phyloP scores from a whole-genome alignment of 108 stramenopile genomes.

The Fragilaria crotonensis region DNA sequence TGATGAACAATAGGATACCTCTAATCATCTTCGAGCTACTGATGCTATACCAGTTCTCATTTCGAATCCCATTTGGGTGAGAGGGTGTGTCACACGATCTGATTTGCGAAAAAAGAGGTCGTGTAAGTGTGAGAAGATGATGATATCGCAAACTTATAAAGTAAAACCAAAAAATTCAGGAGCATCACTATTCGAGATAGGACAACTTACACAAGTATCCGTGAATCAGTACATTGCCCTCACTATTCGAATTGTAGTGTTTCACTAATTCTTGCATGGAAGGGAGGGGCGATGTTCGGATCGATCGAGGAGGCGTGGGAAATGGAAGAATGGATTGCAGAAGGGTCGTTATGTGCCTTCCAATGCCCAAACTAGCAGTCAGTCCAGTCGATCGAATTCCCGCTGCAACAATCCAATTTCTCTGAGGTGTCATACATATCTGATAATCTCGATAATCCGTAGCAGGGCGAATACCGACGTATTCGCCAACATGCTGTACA shows the following conservation, averaged over 20 bases:
- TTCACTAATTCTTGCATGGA: slow-evolving; percentile 30
- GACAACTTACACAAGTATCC: slow-evolving; percentile 22
- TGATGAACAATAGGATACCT: too few relatives aligned
- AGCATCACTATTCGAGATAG: background rate
- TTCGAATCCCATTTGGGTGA: slow-evolving; percentile 54
- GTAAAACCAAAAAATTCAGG: background rate
- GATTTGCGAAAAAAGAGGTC: too few relatives aligned
- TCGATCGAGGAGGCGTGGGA: slow-evolving; percentile 1
- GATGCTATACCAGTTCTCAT: slow-evolving; percentile 20
- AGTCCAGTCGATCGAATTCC: slow-evolving; percentile 77
- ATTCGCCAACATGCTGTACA: slow-evolving; percentile 43
- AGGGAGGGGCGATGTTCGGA: slow-evolving; percentile 46
- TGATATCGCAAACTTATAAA: too few relatives aligned
- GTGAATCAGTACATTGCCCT: slow-evolving; percentile 38
- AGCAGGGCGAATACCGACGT: slow-evolving; percentile 77
- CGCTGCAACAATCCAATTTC: slow-evolving; percentile 59
- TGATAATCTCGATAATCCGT: slow-evolving; percentile 72
- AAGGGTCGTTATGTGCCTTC: slow-evolving; percentile 46
- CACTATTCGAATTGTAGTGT: slow-evolving; percentile 35
- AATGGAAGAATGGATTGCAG: slow-evolving; percentile 19
- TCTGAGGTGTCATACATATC: slow-evolving; percentile 28
- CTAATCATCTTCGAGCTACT: background rate
- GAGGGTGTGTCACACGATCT: slow-evolving; percentile 63
- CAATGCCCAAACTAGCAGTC: slow-evolving; percentile 72
- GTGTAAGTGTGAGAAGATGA: too few relatives aligned